These are phyloP conservation scores for Botrytis medusae DNA, from an alignment of 2,329 filamentous ascomycete genomes.

Conservation along the genomic window DNA sequence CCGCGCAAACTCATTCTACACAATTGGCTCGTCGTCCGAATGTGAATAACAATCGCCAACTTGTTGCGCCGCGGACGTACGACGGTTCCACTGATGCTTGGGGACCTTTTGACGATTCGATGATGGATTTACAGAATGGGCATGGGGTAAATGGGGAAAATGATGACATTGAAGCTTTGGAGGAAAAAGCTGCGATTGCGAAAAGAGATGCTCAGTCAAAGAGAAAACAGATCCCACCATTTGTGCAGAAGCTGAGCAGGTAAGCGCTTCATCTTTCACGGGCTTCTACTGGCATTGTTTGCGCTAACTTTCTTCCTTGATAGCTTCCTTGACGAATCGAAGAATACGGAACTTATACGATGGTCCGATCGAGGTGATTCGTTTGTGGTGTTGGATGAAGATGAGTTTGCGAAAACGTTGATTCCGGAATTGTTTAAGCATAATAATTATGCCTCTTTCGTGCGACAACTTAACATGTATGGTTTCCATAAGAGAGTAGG, in stretches of 20 bases:
- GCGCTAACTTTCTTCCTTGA: constrained; percentile 27
- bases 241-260: constrained; percentile 98
- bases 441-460: constrained; percentile 77
- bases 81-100: constrained; percentile 42
- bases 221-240: constrained; percentile 93
- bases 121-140: constrained; percentile 36
- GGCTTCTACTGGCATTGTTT: constrained; percentile 30
- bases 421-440: constrained; percentile 78
- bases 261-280: constrained; percentile 46
- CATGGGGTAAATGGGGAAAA: constrained; percentile 51
- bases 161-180: constrained; percentile 75
- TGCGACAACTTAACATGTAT: constrained; percentile 68
- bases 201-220: constrained; percentile 88
- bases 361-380: constrained; percentile 97
- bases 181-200: constrained; percentile 74
- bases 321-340: constrained; percentile 90
- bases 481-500: constrained; percentile 72
- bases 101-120: constrained; percentile 41
- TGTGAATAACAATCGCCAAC: constrained; percentile 34
- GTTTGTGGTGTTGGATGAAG: constrained; percentile 94
- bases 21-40: constrained; percentile 39
- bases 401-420: constrained; percentile 74
- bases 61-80: constrained; percentile 35
- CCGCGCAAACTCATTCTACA: constrained; percentile 32
- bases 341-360: constrained; percentile 91